A percentile compares a stretch with the other conserved stretches of the same genome.
Conservation (phyloP, 2,329 filamentous ascomycete species). For the Cladophialophora psammophila region DNA sequence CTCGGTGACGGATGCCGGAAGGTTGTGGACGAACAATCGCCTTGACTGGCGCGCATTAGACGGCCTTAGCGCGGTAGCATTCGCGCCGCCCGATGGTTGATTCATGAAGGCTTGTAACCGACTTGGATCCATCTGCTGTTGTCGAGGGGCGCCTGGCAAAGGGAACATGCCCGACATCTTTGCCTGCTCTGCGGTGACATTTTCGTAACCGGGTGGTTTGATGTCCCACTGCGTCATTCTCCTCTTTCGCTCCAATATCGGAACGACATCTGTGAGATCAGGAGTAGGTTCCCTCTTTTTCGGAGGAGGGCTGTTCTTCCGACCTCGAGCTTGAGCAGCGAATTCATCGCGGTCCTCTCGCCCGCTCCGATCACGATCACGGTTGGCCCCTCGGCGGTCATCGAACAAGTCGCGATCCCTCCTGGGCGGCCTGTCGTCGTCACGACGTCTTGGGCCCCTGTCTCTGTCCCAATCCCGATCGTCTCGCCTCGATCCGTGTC, state of each 20-base stretch:
- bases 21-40: constrained; percentile 85
- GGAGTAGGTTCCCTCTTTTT: constrained; percentile 96
- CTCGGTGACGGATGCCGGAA: constrained; percentile 76
- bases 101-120: constrained; percentile 96
- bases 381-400: constrained; percentile 60
- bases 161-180: constrained; percentile 99
- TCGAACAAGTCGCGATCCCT: constrained; percentile 70
- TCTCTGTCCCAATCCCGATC: constrained; percentile 83
- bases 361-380: constrained; percentile 51
- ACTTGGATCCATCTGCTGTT: constrained; percentile 93
- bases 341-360: constrained; percentile 60
- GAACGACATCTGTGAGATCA: constrained; percentile 85
- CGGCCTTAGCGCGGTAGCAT: constrained; percentile 72
- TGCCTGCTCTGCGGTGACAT: constrained; percentile 96
- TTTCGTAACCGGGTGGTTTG: constrained; percentile 97
- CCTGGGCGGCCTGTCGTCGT: constrained; percentile 67
- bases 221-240: constrained; percentile 99
- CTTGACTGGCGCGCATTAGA: constrained; percentile 94
- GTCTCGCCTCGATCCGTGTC: constrained; percentile 73
- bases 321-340: constrained; percentile 58
- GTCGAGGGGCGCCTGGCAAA: constrained; percentile 89
- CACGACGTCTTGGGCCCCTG: constrained; percentile 67
- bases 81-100: constrained; percentile 73
- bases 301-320: constrained; percentile 76
- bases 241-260: constrained; percentile 84